Conservation (phyloP, 2,329 filamentous ascomycete species). For the Ophiostoma tasmaniense region DNA sequence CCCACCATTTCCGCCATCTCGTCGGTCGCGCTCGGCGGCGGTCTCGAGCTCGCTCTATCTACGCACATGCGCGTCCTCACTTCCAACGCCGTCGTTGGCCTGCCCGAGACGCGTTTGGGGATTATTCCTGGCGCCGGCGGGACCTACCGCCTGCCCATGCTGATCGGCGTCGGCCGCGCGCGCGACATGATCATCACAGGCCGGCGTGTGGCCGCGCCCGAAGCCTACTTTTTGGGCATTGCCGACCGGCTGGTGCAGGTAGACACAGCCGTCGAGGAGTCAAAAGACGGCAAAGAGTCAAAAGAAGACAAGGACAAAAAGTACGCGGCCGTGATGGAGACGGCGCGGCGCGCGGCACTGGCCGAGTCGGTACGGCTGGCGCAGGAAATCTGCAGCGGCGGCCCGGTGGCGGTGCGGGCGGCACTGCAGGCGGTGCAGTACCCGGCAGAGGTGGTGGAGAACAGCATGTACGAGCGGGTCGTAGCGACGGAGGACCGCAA, state of each 20-base stretch:
- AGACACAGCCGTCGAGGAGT: not conserved
- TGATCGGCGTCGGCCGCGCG: conserved; percentile 76
- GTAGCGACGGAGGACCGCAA: conserved; percentile 76
- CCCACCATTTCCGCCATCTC: conserved; percentile 85
- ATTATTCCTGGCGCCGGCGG: conserved; percentile 94
- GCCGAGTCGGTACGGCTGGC: conserved; percentile 71
- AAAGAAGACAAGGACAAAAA: conserved; percentile 31
- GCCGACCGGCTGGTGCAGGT: conserved; percentile 86
- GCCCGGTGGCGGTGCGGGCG: conserved; percentile 71
- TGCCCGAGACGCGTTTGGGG: conserved; percentile 85
- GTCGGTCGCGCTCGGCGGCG: conserved; percentile 81
- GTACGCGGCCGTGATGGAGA: conserved; percentile 38
- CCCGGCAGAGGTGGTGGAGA: conserved; percentile 70
- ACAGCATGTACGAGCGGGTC: conserved; percentile 75
- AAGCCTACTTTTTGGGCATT: conserved; percentile 86
- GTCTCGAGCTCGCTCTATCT: conserved; percentile 82
- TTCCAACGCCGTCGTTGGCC: conserved; percentile 66
- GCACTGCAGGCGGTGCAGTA: conserved; percentile 69
- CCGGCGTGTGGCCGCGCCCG: conserved; percentile 69
- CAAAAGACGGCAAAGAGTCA: conserved; percentile 24
- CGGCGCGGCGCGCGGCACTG: conserved; percentile 59
- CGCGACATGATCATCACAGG: conserved; percentile 86
- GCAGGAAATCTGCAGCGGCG: conserved; percentile 71
- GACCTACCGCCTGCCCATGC: conserved; percentile 72
- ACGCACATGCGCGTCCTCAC: conserved; percentile 84